Evolutionary conservation across 2,329 filamentous ascomycete genomes (phyloP).

Genomic region (Incumbomyces lentus): DNA sequence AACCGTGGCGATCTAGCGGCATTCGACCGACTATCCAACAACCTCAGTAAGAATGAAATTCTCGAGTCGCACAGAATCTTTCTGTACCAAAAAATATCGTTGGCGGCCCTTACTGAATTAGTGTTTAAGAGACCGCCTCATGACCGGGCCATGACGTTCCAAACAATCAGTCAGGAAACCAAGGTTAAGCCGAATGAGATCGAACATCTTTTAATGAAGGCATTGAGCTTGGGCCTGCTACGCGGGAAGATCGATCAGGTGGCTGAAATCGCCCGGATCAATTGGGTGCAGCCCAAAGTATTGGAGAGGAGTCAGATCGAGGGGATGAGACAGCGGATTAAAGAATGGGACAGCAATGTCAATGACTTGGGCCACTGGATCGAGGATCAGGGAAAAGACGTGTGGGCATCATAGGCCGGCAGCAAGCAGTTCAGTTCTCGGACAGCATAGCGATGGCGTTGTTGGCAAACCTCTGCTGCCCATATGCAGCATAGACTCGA

Average conservation of each 20-base stretch:
- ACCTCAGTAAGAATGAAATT: conserved; percentile 69
- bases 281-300: conserved; percentile 98
- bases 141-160: conserved; percentile 87
- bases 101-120: conserved; percentile 89
- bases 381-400: conserved; percentile 83
- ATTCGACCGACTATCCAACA: conserved; percentile 71
- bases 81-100: conserved; percentile 93
- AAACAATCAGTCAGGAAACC: conserved; percentile 79
- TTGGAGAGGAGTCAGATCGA: conserved; percentile 91
- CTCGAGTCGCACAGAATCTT: conserved; percentile 71
- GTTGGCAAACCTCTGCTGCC: neutral
- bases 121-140: conserved; percentile 94
- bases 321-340: conserved; percentile 75
- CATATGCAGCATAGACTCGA: neutral
- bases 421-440: neutral
- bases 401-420: conserved; percentile 65
- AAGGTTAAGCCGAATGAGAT: conserved; percentile 87
- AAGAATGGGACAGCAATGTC: conserved; percentile 92
- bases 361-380: conserved; percentile 97
- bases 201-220: conserved; percentile 98
- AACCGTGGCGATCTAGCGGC: conserved; percentile 86
- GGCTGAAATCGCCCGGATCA: conserved; percentile 83
- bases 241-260: conserved; percentile 94
- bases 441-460: conserved; percentile 18
- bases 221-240: conserved; percentile 82